Evolutionary conservation across 257 asterid species (phyloP), one percentile per base, ranked within the genome.

Genomic region (Solanum ossicruentum): DNA sequence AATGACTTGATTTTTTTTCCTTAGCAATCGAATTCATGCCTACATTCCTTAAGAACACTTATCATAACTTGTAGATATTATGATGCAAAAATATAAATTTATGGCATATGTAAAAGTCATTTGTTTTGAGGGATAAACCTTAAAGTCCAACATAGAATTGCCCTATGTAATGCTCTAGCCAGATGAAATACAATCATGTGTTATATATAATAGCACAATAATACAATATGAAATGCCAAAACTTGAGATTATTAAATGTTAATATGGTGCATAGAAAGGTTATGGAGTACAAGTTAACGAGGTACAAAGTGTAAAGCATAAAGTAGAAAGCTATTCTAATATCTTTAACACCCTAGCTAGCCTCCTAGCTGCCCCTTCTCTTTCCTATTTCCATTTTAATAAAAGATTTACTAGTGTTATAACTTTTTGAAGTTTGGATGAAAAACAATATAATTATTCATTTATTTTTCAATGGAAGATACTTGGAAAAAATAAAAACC

Each of bases 21-120:
- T 47, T 8, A 9, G 12, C 11, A 47, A 47, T 47, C 12, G 0
- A 47, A 47, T 10, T 47, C 2, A 47, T 47, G 12, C 15, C 13
- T 49, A 49, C 10, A 0, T 49, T 49, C 13, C 12, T 49, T 49
- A 10, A 49, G 5, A 12, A 10, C 7, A 0, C 0, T 0, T 10
- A 12, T 3, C 3, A 58, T 58, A 1, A 58, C 5, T n/a, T 3
- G 17, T 58, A 12, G 1, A 58, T 58, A 20, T 10, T 58, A n/a
- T 58, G 21, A 58, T 20, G 21, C 0, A 9, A 47, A 8, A 0
- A 58, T 58, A 58, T n/a, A 58, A 58, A 12, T 4, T 1, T 2
- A 1, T n/a, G 0, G 5, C 3, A 0, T 20, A 3, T 11, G 0
- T 7, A 9, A 58, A 58, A 58, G 0, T 3, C 0, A 20, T 58